Conservation (phyloP, 23 red algal genomes). For the Porphyridium purpureum region DNA sequence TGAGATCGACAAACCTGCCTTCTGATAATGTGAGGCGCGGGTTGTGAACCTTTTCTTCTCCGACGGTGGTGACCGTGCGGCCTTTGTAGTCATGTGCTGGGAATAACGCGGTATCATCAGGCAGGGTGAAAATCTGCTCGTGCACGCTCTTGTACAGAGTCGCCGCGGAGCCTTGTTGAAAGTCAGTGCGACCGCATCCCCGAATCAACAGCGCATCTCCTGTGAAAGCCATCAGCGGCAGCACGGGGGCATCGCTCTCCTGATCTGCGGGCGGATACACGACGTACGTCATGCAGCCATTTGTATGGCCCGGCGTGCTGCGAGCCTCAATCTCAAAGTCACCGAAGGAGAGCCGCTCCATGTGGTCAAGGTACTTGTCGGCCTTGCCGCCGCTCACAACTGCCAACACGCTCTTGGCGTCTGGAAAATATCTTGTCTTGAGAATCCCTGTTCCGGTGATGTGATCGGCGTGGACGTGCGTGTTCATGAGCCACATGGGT, state of each 20-base stretch:
- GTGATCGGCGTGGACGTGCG: slow-evolving; percentile 76
- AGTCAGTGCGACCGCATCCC: slow-evolving; percentile 72
- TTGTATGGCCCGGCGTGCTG: slow-evolving; percentile 55
- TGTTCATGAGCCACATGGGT: slow-evolving; percentile 27
- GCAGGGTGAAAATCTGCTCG: slow-evolving; percentile 40
- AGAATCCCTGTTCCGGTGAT: slow-evolving; percentile 50
- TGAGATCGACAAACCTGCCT: slow-evolving; percentile 27
- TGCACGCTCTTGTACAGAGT: slow-evolving; percentile 29
- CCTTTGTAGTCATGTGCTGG: slow-evolving; percentile 78
- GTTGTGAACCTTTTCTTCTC: slow-evolving; percentile 39
- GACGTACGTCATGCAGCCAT: slow-evolving; percentile 47
- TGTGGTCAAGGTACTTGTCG: slow-evolving; percentile 14
- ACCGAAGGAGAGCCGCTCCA: slow-evolving; percentile 13
- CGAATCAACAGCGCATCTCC: slow-evolving; percentile 69
- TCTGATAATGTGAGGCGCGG: slow-evolving; percentile 21
- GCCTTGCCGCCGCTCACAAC: slow-evolving; percentile 24
- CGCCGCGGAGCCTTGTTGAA: slow-evolving; percentile 47
- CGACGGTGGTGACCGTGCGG: slow-evolving; percentile 25
- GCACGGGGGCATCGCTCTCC: neutral
- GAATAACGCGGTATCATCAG: slow-evolving; percentile 30
- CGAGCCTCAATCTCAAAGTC: slow-evolving; percentile 17
- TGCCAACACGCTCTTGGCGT: slow-evolving; percentile 11
- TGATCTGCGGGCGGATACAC: slow-evolving; percentile 1
- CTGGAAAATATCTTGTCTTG: slow-evolving; percentile 5
- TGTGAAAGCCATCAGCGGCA: slow-evolving; percentile 30